Evolutionary conservation across 768 basidiomycete genomes (phyloP), one percentile per base, ranked within the genome.

Genomic region (Rubroboletus satanas): DNA sequence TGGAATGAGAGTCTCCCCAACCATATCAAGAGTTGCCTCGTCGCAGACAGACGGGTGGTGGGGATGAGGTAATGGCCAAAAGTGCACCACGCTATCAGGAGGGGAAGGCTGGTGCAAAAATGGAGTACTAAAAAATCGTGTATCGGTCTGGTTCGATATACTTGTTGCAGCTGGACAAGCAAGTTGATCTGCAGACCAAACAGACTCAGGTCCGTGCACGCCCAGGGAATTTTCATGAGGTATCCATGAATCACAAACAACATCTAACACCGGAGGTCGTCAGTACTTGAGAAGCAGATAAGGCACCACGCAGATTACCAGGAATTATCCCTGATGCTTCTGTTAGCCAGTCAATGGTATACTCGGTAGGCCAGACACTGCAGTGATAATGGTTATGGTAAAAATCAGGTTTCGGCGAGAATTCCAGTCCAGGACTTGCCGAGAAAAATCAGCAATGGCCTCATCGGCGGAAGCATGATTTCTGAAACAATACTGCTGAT

Each of bases 231-330:
- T 62, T 10, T 44, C 50, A 2, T 21, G 11, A 32, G 18, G 12
- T 8, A 31, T 17, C 9, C 29, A 38, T 36, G 52, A 8, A 31
- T 23, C 0, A 32, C 10, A 18, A 21, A 21, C 1, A 43, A 7
- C 3, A 26, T 49, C 63, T 66, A 46, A 32, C 1, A 26, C 33
- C 11, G 29, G n/a, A 28, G 36, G 5, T 5, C 17, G 17, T 64
- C 12, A 52, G 8, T 17, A 8, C 23, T 26, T 7, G 41, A 49
- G 2, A 18, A 21, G 5, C 9, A 14, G 12, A 39, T 8, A 21
- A 17, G 9, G 21, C 17, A 28, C 9, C 26, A 4, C 15, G 28
- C 9, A 47, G 15, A 21, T 46, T 32, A 62, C 62, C 44, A 37
- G n/a, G 31, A 3, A 10, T 15, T 14, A n/a, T 15, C 14, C 15